phyloP scores from a whole-genome alignment of 768 basidiomycete species.

The Cystobasidium onofrii region DNA sequence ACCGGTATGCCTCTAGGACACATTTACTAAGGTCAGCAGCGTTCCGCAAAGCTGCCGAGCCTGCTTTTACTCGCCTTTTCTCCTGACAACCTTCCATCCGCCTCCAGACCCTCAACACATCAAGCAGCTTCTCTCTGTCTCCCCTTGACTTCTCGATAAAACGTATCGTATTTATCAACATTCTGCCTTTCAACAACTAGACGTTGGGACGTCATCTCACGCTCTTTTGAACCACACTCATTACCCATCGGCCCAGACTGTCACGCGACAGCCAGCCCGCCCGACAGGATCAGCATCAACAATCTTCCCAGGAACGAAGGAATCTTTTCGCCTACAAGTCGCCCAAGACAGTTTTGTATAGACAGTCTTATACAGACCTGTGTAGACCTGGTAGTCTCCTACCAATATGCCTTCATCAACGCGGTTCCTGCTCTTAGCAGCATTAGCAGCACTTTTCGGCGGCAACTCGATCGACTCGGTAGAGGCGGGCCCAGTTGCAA shows the following conservation, averaged over 20 bases:
- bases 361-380: no score
- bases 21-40: neutral
- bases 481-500: neutral
- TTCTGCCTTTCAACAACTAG: neutral
- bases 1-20: neutral
- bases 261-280: neutral
- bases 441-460: neutral
- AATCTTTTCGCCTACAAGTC: neutral
- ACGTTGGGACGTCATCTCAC: neutral
- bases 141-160: neutral
- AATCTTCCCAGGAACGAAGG: neutral
- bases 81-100: neutral
- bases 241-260: neutral
- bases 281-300: neutral
- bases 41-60: neutral
- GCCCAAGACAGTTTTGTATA: no score
- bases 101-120: neutral
- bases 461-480: neutral
- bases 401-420: neutral
- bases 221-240: neutral
- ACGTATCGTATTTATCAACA: neutral
- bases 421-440: neutral
- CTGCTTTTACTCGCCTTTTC: neutral
- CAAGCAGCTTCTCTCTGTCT: neutral
- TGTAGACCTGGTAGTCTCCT: neutral